These are phyloP conservation scores for Xylariaceae sp. DNA, from an alignment of 2,329 filamentous ascomycete species.

Conservation along the genomic window DNA sequence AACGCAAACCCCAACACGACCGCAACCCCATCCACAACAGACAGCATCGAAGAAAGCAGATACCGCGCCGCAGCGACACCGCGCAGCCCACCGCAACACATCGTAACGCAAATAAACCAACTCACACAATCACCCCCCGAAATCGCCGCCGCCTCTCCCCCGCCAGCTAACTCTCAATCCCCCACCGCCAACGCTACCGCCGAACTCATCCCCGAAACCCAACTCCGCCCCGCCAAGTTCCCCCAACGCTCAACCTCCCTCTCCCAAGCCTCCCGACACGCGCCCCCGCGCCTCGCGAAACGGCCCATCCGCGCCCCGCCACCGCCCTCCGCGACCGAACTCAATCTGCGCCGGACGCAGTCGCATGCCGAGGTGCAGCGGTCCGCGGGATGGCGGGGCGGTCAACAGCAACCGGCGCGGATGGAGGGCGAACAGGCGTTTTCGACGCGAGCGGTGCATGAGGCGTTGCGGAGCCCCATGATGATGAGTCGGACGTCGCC, in stretches of 20 bases:
- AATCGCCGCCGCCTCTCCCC: not conserved
- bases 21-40: not conserved
- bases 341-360: constrained; percentile 23
- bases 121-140: not conserved
- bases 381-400: constrained; percentile 12
- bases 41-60: constrained; percentile 2
- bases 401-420: constrained; percentile 3
- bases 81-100: not conserved
- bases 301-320: not conserved
- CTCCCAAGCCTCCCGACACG: constrained; percentile 15
- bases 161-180: not conserved
- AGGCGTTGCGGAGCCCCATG: no score
- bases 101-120: not conserved
- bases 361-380: constrained; percentile 22
- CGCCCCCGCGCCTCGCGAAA: constrained; percentile 1
- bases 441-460: not conserved
- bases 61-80: constrained; percentile 2
- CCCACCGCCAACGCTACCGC: not conserved
- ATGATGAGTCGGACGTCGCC: no score
- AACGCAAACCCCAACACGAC: not conserved
- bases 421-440: not conserved
- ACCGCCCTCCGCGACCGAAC: constrained; percentile 4
- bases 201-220: not conserved
- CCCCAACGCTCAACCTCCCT: constrained; percentile 19
- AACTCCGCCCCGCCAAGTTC: constrained; percentile 7